phyloP scores from a whole-genome alignment of 2,329 filamentous ascomycete genomes.

The Knufia fluminis region DNA sequence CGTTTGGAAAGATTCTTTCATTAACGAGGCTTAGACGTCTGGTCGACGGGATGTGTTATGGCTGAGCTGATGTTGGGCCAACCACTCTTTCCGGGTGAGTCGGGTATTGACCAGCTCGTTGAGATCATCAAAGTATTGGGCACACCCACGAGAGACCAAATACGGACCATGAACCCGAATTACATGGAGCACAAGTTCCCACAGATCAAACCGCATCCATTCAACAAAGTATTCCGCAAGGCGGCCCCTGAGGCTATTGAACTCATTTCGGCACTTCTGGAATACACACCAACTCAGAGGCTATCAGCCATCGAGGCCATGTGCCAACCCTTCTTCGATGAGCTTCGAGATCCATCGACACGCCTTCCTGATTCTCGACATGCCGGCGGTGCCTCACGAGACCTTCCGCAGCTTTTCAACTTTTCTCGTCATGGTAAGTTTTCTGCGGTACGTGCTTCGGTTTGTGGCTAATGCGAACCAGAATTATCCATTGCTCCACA shows the following conservation, averaged over 20 bases:
- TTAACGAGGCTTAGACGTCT: slow-evolving; percentile 62
- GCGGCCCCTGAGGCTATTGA: slow-evolving; percentile 89
- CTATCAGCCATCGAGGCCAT: slow-evolving; percentile 90
- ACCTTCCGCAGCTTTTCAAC: slow-evolving; percentile 82
- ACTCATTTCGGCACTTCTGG: slow-evolving; percentile 82
- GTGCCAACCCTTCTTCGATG: slow-evolving; percentile 98
- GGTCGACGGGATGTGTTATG: slow-evolving; percentile 99
- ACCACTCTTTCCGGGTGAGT: slow-evolving; percentile 94
- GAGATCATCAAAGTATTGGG: slow-evolving; percentile 99
- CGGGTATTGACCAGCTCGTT: slow-evolving; percentile 94
- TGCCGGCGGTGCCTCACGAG: slow-evolving; percentile 66
- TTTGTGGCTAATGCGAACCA: slow-evolving; percentile 31
- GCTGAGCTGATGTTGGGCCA: slow-evolving; percentile 98
- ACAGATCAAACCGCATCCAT: slow-evolving; percentile 98
- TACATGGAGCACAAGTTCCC: slow-evolving; percentile 99
- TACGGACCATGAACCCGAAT: slow-evolving; percentile 99
- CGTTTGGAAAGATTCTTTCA: too few relatives aligned
- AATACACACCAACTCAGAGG: slow-evolving; percentile 95
- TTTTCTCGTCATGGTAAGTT: slow-evolving; percentile 83
- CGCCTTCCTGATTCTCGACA: slow-evolving; percentile 91
- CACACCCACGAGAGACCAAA: slow-evolving; percentile 93
- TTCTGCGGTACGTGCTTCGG: slow-evolving; percentile 4
- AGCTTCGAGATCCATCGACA: slow-evolving; percentile 83
- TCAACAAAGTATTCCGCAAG: slow-evolving; percentile 98
- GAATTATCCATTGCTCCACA: slow-evolving; percentile 92